A percentile compares a stretch with the other conserved stretches of the same genome.
These are phyloP conservation scores for Artemisia annua DNA, from an alignment of 129 eudicot genomes.

Conservation along the genomic window DNA sequence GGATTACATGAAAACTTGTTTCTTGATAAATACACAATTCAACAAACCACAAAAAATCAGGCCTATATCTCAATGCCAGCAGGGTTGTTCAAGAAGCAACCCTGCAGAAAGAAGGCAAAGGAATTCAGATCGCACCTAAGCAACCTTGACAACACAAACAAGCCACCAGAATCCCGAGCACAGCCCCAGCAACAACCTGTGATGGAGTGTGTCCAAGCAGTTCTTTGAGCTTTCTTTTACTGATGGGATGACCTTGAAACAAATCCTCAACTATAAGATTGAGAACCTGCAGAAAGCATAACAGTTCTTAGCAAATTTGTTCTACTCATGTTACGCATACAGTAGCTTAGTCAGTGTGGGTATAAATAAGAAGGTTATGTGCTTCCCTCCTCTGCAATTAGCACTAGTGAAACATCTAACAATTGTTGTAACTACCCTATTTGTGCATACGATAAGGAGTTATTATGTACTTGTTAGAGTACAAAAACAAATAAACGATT, in stretches of 20 bases:
- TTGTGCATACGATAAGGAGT: neutral
- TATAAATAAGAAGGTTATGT: no score
- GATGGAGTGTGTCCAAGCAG: conserved; percentile 92
- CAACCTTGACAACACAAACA: conserved; percentile 64
- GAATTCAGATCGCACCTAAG: conserved; percentile 35
- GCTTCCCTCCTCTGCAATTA: no score
- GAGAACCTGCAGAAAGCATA: conserved; percentile 54
- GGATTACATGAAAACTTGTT: conserved; percentile 19
- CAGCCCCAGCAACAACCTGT: conserved; percentile 87
- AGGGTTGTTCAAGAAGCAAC: neutral
- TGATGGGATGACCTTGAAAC: conserved; percentile 93
- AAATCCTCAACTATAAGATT: conserved; percentile 86
- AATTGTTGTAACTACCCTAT: no score
- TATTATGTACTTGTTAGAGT: neutral
- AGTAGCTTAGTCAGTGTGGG: no score
- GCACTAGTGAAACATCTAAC: no score
- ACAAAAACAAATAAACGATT: neutral
- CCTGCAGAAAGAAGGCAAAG: neutral
- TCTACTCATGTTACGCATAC: no score
- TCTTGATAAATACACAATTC: conserved; percentile 15
- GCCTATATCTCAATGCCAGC: conserved; percentile 9
- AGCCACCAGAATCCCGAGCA: conserved; percentile 78
- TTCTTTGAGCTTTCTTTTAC: conserved; percentile 92
- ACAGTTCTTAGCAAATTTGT: neutral
- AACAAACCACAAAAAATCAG: conserved; percentile 6